Evolutionary conservation across 2,329 filamentous ascomycete species (phyloP).

Genomic region (Colletotrichum endophyticum): DNA sequence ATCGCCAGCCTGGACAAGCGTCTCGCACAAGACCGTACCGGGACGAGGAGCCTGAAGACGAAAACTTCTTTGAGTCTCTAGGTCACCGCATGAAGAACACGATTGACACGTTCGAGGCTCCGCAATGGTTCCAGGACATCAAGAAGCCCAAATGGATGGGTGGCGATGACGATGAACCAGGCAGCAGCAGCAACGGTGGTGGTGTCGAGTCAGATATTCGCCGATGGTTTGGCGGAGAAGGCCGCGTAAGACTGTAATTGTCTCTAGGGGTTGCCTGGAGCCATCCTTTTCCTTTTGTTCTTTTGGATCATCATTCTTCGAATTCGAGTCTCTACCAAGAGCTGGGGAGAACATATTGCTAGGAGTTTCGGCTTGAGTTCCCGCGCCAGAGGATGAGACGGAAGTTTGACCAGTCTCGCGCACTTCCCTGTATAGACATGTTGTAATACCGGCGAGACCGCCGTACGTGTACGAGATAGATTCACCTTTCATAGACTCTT

Average conservation of each 20-base stretch:
- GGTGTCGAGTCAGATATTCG: slow-evolving; percentile 48
- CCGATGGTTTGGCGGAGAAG: slow-evolving; percentile 63
- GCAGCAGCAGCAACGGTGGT: slow-evolving; percentile 27
- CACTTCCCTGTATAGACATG: neutral
- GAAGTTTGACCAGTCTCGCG: neutral
- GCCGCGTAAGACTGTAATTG: slow-evolving; percentile 24
- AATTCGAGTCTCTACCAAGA: slow-evolving; percentile 23
- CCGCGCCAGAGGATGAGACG: slow-evolving; percentile 1
- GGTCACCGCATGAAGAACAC: slow-evolving; percentile 91
- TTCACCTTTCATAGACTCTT: slow-evolving; percentile 1
- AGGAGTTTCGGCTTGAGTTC: slow-evolving; percentile 21
- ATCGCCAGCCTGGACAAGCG: slow-evolving; percentile 27
- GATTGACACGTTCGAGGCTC: slow-evolving; percentile 80
- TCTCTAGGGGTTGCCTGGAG: neutral
- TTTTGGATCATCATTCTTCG: neutral
- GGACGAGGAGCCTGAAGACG: slow-evolving; percentile 68
- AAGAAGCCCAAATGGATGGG: slow-evolving; percentile 85
- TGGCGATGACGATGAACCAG: slow-evolving; percentile 51
- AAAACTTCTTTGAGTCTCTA: slow-evolving; percentile 84
- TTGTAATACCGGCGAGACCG: neutral
- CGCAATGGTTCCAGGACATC: slow-evolving; percentile 82
- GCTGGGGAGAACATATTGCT: slow-evolving; percentile 22
- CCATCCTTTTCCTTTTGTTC: neutral
- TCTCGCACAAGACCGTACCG: slow-evolving; percentile 16
- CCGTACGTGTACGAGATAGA: neutral